These are phyloP conservation scores for Melanogaster broomeanus DNA, from an alignment of 768 basidiomycete genomes.

Conservation along the genomic window DNA sequence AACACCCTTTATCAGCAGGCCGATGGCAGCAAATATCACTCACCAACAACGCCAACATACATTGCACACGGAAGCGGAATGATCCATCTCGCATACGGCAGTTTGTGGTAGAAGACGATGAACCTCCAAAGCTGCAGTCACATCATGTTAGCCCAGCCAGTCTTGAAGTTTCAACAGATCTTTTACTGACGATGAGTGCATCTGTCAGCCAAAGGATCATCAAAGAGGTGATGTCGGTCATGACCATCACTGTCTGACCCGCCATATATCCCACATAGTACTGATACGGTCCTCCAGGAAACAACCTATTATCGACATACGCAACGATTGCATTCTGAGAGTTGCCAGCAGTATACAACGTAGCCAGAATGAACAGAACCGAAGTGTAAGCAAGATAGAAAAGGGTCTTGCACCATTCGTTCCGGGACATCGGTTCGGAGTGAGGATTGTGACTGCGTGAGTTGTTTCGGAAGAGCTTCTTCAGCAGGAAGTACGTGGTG, in stretches of 20 bases:
- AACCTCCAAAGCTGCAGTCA: conserved; percentile 23
- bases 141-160: background rate
- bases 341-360: conserved; percentile 29
- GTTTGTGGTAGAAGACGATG: conserved; percentile 20
- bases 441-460: conserved; percentile 6
- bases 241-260: conserved; percentile 21
- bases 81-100: conserved; percentile 23
- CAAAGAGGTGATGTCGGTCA: conserved; percentile 22
- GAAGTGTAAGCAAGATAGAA: conserved; percentile 29
- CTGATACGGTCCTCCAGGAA: conserved; percentile 24
- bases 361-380: conserved; percentile 27
- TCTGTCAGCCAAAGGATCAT: conserved; percentile 34
- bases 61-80: conserved; percentile 26
- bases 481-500: conserved; percentile 18
- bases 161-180: background rate
- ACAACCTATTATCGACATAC: conserved; percentile 32
- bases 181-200: conserved; percentile 23
- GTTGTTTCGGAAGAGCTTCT: conserved; percentile 13
- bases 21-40: background rate
- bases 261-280: conserved; percentile 27
- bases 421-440: background rate
- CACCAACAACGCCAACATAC: conserved; percentile 25
- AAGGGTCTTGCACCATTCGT: conserved; percentile 18
- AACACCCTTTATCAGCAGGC: background rate
- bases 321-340: conserved; percentile 29